A percentile compares a stretch with the other conserved stretches of the same genome.
Evolutionary conservation across 202 grass and related monocot species (phyloP).

Genomic region (Digitaria exilis): DNA sequence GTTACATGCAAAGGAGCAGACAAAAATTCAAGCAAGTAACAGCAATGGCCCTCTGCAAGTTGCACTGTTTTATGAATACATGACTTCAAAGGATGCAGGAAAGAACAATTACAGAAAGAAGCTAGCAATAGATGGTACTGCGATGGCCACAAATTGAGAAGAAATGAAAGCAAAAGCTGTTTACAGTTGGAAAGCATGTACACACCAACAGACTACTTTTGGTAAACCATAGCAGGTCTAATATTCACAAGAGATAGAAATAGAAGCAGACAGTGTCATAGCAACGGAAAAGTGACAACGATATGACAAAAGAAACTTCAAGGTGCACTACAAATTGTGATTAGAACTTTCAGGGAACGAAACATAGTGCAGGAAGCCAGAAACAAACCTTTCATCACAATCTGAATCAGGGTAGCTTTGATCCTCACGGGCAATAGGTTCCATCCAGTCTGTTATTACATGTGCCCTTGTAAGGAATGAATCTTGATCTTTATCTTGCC

Average conservation of each 20-base stretch:
- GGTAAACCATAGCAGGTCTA: neutral
- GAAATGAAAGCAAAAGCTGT: slow-evolving; percentile 7
- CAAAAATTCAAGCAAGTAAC: slow-evolving; percentile 28
- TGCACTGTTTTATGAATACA: slow-evolving; percentile 20
- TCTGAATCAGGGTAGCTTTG: slow-evolving; percentile 67
- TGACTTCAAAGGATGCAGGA: neutral
- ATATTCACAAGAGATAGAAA: slow-evolving; percentile 24
- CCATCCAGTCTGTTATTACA: slow-evolving; percentile 90
- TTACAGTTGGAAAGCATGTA: slow-evolving; percentile 4
- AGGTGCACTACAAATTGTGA: neutral
- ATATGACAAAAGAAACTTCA: slow-evolving; percentile 29
- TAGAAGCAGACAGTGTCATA: slow-evolving; percentile 14
- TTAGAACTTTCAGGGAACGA: slow-evolving; percentile 3
- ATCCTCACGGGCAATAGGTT: slow-evolving; percentile 56
- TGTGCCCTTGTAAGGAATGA: slow-evolving; percentile 69
- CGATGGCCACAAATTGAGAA: slow-evolving; percentile 19
- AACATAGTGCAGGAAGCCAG: slow-evolving; percentile 26
- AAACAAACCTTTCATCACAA: slow-evolving; percentile 84
- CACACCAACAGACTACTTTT: slow-evolving; percentile 11
- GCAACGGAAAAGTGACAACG: slow-evolving; percentile 6
- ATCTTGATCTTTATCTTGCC: slow-evolving; percentile 65
- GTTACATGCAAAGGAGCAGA: neutral
- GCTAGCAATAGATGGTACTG: slow-evolving; percentile 12
- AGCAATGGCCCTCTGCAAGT: neutral
- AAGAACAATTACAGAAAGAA: slow-evolving; percentile 36